These are phyloP conservation scores for Solanum ahanhuiri DNA, from an alignment of 257 asterid genomes.

Conservation along the genomic window DNA sequence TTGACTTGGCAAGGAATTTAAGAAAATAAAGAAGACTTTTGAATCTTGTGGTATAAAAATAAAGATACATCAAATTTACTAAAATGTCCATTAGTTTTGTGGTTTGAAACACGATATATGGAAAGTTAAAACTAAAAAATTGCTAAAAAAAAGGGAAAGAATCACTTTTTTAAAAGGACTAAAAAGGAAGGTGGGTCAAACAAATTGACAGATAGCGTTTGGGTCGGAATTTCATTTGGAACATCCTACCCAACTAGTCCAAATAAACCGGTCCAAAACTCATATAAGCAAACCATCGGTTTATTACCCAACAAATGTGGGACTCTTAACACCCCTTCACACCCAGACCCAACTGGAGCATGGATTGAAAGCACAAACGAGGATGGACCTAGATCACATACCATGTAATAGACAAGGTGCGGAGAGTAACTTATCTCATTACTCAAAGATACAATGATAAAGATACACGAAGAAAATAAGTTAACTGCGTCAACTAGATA, in stretches of 20 bases:
- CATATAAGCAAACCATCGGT: background rate
- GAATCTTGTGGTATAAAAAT: background rate
- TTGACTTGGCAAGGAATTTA: background rate
- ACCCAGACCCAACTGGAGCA: background rate
- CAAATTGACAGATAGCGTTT: background rate
- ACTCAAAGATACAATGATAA: background rate
- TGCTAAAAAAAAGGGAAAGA: background rate
- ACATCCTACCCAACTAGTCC: constrained; percentile 6
- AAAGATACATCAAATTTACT: too few relatives aligned
- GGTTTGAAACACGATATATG: background rate
- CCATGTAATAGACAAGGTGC: background rate
- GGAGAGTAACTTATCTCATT: background rate
- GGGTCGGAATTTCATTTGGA: background rate
- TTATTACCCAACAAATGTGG: background rate
- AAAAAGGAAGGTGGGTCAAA: background rate
- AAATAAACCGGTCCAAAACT: constrained; percentile 49
- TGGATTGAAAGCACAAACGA: background rate
- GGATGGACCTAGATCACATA: background rate
- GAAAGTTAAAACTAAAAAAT: too few relatives aligned
- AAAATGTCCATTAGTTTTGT: background rate
- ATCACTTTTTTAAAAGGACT: background rate
- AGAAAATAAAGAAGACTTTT: too few relatives aligned
- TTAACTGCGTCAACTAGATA: too few relatives aligned
- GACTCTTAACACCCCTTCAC: background rate
- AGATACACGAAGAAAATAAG: background rate